Evolutionary conservation across 768 basidiomycete species (phyloP).

Genomic region (Psilocybe subaeruginosa): DNA sequence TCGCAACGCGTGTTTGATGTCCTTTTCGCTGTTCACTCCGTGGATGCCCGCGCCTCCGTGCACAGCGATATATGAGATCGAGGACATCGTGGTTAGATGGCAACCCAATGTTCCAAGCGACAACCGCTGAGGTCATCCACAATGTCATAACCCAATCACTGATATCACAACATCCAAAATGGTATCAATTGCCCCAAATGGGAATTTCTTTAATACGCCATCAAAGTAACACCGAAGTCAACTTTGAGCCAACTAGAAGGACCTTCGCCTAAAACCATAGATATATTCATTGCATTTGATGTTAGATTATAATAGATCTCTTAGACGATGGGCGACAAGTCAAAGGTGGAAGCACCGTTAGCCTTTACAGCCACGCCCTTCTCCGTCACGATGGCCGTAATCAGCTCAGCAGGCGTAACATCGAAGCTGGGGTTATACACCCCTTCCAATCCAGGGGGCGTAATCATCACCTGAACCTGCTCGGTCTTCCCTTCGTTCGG

Average conservation of each 20-base stretch:
- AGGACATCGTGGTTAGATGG: conserved; percentile 15
- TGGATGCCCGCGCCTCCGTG: conserved; percentile 85
- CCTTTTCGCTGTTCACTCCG: conserved; percentile 44
- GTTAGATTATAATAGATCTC: background rate
- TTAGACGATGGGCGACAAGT: conserved; percentile 62
- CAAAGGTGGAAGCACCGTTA: conserved; percentile 59
- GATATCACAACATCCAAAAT: background rate
- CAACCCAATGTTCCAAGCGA: background rate
- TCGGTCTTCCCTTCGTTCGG: conserved; percentile 50
- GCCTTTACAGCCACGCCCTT: conserved; percentile 85
- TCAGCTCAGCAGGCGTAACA: conserved; percentile 91
- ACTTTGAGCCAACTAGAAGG: too few relatives aligned
- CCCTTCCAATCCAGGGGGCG: conserved; percentile 63
- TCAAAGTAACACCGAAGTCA: too few relatives aligned
- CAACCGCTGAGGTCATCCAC: background rate
- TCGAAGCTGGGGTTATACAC: conserved; percentile 97
- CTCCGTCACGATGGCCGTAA: conserved; percentile 95
- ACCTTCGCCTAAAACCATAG: background rate
- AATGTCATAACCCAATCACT: background rate
- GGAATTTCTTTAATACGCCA: background rate
- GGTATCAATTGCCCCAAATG: background rate
- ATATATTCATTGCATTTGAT: background rate
- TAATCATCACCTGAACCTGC: conserved; percentile 84
- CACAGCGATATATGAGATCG: conserved; percentile 52
- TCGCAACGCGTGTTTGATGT: conserved; percentile 58